phyloP scores from a whole-genome alignment of 202 grass and related monocot genomes.

The Dendrocalamus latiflorus region DNA sequence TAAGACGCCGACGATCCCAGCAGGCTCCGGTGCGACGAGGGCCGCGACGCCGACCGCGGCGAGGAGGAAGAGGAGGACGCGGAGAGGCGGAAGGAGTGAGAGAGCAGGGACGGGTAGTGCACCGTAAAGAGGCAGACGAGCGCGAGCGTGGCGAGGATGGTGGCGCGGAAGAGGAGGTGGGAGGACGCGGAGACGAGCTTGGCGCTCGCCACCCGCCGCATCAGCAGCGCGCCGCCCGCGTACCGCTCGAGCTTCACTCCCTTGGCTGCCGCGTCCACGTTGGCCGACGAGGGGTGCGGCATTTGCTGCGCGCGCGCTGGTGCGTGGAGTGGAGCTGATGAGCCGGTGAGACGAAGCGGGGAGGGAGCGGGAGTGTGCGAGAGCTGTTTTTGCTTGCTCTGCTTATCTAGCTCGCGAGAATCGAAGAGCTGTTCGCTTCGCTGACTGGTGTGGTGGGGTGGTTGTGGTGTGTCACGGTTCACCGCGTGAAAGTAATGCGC shows the following conservation, averaged over 20 bases:
- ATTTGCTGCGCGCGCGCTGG: neutral
- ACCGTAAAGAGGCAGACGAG: conserved; percentile 49
- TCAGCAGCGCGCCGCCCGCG: conserved; percentile 35
- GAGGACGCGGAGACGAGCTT: conserved; percentile 63
- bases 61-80: neutral
- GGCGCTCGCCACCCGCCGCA: conserved; percentile 55
- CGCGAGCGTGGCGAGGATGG: conserved; percentile 57
- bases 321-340: neutral
- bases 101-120: conserved; percentile 50
- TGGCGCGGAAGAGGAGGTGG: conserved; percentile 72
- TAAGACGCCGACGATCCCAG: conserved; percentile 32
- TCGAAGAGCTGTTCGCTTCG: neutral
- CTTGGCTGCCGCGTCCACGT: conserved; percentile 49
- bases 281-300: conserved; percentile 12
- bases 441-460: neutral
- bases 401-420: neutral
- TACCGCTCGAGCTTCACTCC: conserved; percentile 47
- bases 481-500: conserved; percentile 25
- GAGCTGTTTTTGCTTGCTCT: neutral
- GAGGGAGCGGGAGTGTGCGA: neutral
- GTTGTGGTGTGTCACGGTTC: neutral
- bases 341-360: neutral
- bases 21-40: conserved; percentile 51
- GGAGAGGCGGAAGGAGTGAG: conserved; percentile 45
- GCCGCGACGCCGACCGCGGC: neutral